Evolutionary conservation across 139 green algal genomes (phyloP).

Genomic region (Mesostigma viride): DNA sequence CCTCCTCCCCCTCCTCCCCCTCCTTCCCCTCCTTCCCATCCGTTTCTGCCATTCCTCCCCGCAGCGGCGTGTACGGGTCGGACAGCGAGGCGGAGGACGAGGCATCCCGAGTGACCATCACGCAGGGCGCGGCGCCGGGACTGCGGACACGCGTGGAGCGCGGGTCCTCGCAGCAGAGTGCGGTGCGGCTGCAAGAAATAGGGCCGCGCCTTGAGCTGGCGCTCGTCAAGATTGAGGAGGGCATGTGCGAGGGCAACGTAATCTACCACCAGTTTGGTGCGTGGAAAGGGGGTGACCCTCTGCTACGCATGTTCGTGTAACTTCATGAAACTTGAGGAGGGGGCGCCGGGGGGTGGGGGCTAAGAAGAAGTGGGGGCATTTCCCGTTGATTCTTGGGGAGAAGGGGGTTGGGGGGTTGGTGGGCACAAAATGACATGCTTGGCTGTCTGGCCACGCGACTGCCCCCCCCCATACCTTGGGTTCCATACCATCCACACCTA

Average conservation of each 20-base stretch:
- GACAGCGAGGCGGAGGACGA: slow-evolving; percentile 69
- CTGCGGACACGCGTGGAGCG: no score
- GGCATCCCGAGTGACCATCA: background rate
- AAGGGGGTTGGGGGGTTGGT: no score
- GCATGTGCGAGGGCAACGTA: slow-evolving; percentile 72
- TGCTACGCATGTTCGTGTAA: background rate
- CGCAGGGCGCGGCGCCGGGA: slow-evolving; percentile 7
- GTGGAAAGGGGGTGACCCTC: slow-evolving; percentile 8
- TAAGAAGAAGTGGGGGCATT: background rate
- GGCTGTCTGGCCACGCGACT: background rate
- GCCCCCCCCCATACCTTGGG: background rate
- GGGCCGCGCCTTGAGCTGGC: slow-evolving; percentile 81
- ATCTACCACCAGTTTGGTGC: slow-evolving; percentile 64
- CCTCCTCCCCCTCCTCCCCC: no score
- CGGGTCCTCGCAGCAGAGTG: slow-evolving; percentile 15
- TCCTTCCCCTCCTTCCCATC: no score
- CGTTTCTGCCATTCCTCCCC: background rate
- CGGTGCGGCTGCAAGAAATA: slow-evolving; percentile 39
- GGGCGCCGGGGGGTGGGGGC: background rate
- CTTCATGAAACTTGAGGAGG: background rate
- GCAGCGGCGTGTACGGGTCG: slow-evolving; percentile 25
- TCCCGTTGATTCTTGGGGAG: slow-evolving; percentile 3
- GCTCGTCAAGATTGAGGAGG: slow-evolving; percentile 90
- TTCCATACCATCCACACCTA: no score
- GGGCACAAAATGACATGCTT: no score